These are phyloP conservation scores for Euphorbia lathyris DNA, from an alignment of 345 rosid species.

Conservation along the genomic window DNA sequence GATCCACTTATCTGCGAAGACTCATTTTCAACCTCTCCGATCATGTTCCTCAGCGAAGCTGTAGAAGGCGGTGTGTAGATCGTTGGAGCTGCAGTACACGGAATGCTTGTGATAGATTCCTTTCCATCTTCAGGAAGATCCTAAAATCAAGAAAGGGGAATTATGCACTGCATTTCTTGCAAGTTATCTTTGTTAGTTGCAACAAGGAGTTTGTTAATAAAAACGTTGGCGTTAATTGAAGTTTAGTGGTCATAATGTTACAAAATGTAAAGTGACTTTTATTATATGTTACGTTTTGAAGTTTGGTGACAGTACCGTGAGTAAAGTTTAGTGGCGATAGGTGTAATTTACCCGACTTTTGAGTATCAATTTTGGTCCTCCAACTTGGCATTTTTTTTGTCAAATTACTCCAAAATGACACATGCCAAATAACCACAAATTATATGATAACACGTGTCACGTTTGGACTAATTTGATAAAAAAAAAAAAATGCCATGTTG, in stretches of 20 bases:
- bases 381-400: background rate
- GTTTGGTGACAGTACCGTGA: no score
- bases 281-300: no score
- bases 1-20: constrained; percentile 48
- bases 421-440: no score
- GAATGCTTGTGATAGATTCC: constrained; percentile 46
- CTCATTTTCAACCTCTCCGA: constrained; percentile 53
- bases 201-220: background rate
- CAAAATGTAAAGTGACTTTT: no score
- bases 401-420: background rate
- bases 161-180: background rate
- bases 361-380: background rate
- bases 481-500: no score
- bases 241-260: no score
- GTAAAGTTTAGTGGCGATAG: no score
- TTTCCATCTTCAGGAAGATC: constrained; percentile 41
- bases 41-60: constrained; percentile 44
- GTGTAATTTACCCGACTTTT: no score
- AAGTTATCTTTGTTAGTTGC: background rate
- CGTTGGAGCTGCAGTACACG: constrained; percentile 52
- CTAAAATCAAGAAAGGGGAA: constrained; percentile 29
- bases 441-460: no score
- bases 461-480: no score
- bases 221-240: no score
- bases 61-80: constrained; percentile 61